Percentiles rank a stretch among this genome's conserved stretches.
These are phyloP conservation scores for Neurospora sp. DNA, from an alignment of 495 filamentous ascomycete genomes.

Conservation along the genomic window DNA sequence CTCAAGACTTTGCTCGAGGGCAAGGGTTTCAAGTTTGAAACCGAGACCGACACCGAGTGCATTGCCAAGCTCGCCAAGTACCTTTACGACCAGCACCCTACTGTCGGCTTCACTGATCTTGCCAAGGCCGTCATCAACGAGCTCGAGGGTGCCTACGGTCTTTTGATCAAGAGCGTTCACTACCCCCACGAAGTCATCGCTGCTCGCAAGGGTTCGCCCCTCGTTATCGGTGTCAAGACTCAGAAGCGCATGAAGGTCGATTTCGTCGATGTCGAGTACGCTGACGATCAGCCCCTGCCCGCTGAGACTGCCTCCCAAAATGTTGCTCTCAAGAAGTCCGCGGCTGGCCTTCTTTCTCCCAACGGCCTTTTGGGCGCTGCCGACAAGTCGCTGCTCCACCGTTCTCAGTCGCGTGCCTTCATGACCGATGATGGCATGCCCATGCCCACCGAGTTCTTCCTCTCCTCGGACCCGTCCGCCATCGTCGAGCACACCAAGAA, in stretches of 20 bases:
- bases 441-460: conserved; percentile 97
- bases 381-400: conserved; percentile 94
- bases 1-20: conserved; percentile 81
- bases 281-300: conserved; percentile 74
- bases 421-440: conserved; percentile 95
- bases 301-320: conserved; percentile 95
- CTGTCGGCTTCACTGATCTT: conserved; percentile 89
- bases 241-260: conserved; percentile 99
- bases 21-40: conserved; percentile 98
- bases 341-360: conserved; percentile 43
- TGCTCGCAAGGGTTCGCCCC: conserved; percentile 91
- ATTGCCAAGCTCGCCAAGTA: conserved; percentile 99
- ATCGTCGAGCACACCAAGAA: conserved; percentile 99
- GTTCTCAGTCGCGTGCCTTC: conserved; percentile 96
- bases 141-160: conserved; percentile 92
- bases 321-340: conserved; percentile 80
- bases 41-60: conserved; percentile 97
- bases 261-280: conserved; percentile 97
- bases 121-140: conserved; percentile 97
- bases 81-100: conserved; percentile 90
- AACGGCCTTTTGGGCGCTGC: conserved; percentile 72
- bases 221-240: conserved; percentile 92
- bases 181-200: conserved; percentile 97
- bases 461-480: conserved; percentile 94
- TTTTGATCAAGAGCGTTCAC: conserved; percentile 95